Conservation (phyloP, 495 filamentous ascomycete genomes). For the Daldinia decipiens region DNA sequence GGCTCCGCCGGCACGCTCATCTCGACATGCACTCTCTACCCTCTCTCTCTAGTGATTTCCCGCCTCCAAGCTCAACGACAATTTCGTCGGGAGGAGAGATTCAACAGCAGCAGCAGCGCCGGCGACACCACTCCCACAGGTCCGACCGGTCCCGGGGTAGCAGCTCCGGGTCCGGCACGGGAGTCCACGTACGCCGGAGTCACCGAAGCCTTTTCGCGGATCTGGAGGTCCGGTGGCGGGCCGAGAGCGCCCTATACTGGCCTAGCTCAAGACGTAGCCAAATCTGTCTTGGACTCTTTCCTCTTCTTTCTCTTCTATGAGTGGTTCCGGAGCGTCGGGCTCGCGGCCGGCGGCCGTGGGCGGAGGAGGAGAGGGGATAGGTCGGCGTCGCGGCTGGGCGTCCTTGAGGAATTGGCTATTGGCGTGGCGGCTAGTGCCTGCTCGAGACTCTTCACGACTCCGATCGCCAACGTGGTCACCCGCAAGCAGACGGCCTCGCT, state of each 20-base stretch:
- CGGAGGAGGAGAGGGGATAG: conserved; percentile 30
- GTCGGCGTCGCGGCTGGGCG: conserved; percentile 64
- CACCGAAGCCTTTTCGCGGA: conserved; percentile 74
- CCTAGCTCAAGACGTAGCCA: conserved; percentile 74
- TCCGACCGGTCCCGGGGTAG: conserved; percentile 30
- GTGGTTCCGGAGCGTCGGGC: conserved; percentile 67
- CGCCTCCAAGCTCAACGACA: conserved; percentile 84
- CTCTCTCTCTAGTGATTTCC: conserved; percentile 85
- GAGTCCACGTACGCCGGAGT: conserved; percentile 64
- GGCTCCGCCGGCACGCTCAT: conserved; percentile 82
- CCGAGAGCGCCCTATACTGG: conserved; percentile 79
- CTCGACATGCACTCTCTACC: conserved; percentile 82
- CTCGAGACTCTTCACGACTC: conserved; percentile 81
- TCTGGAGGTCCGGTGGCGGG: conserved; percentile 76
- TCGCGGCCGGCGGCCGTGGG: conserved; percentile 50
- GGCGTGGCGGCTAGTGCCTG: conserved; percentile 82
- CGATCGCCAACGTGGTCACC: conserved; percentile 84
- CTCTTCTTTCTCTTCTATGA: conserved; percentile 85
- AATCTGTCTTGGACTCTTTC: conserved; percentile 79
- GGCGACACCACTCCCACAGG: conserved; percentile 29
- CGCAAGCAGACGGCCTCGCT: conserved; percentile 77
- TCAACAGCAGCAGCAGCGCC: conserved; percentile 21
- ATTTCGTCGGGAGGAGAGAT: conserved; percentile 55
- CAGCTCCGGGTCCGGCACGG: conserved; percentile 19
- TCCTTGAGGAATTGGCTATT: conserved; percentile 78